Percentiles rank a stretch among this genome's conserved stretches.
These are phyloP conservation scores for Dictyophora rubrovolvata DNA, from an alignment of 768 basidiomycete species.

Conservation along the genomic window DNA sequence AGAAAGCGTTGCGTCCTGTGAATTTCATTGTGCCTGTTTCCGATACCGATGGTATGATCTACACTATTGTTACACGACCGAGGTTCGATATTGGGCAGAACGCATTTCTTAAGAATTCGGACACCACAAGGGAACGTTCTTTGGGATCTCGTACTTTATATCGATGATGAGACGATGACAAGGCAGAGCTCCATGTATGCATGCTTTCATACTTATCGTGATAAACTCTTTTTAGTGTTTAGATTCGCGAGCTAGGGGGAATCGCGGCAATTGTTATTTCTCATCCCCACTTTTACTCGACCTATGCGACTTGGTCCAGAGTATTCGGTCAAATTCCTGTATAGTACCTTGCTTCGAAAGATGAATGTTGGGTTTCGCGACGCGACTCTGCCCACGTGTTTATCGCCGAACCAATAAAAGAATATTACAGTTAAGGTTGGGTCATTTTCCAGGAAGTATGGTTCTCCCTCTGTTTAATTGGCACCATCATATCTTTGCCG, in stretches of 20 bases:
- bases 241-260: slow-evolving; percentile 8
- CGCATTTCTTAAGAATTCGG: slow-evolving; percentile 7
- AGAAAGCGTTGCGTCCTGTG: not conserved
- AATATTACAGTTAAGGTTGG: slow-evolving; percentile 4
- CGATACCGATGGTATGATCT: not conserved
- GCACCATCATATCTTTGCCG: slow-evolving; percentile 4
- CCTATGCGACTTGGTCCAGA: slow-evolving; percentile 4
- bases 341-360: slow-evolving; percentile 4
- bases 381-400: not conserved
- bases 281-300: slow-evolving; percentile 12
- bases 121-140: slow-evolving; percentile 10
- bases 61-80: slow-evolving; percentile 7
- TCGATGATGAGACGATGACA: slow-evolving; percentile 6
- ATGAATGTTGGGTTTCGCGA: slow-evolving; percentile 6
- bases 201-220: not conserved
- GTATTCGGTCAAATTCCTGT: slow-evolving; percentile 7
- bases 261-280: slow-evolving; percentile 9
- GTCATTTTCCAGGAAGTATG: slow-evolving; percentile 11
- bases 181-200: not conserved
- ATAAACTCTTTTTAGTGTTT: not conserved
- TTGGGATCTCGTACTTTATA: slow-evolving; percentile 9
- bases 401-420: not conserved
- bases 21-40: slow-evolving; percentile 1
- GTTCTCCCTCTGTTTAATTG: slow-evolving; percentile 9
- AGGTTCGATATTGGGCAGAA: slow-evolving; percentile 10